Base-by-base conservation (phyloP, 257 asterid genomes). In the Ballota nigra region DNA sequence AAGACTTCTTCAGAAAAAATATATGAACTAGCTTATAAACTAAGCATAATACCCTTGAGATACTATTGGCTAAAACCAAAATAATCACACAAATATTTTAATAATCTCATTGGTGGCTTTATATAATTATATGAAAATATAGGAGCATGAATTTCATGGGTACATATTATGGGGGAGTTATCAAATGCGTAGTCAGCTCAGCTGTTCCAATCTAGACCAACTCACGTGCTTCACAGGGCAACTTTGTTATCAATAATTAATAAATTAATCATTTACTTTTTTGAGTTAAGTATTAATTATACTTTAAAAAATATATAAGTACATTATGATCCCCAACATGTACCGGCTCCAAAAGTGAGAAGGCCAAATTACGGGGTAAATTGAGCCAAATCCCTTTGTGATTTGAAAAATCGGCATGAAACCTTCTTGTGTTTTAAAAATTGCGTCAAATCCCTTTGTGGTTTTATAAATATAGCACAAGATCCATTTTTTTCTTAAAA, bases 291-390 rank as follows among this genome's bases (percentile, higher is more conserved):
- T 43, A 47, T 52, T 62, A 51, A 49, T 33, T 33, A 61, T n/a
- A 19, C 9, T 31, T 71, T 8, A 1, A 31, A 29, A 22, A 0
- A 43, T 10, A 19, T 24, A 45, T 22, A 22, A 38, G 15, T 16
- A 38, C 20, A 10, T 66, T 65, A 68, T 12, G 29, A 76, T 28
- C 52, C 29, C 71, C 75, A 63, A 65, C 55, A 47, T 68, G 8
- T 53, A 49, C 1, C 23, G 66, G 64, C 71, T 29, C 55, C 61
- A 59, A 70, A 72, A 72, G 66, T 59, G 71, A 43, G 19, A 49
- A 64, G 52, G 74, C 52, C 31, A 8, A 49, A n/a, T n/a, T n/a
- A n/a, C n/a, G n/a, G n/a, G n/a, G n/a, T n/a, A n/a, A n/a, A n/a
- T n/a, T n/a, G n/a, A n/a, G n/a, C n/a, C n/a, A n/a, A n/a, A n/a